These are phyloP conservation scores for Sphagnum magellanicum DNA, from an alignment of 228 moss, liverwort and hornwort genomes.

Conservation along the genomic window DNA sequence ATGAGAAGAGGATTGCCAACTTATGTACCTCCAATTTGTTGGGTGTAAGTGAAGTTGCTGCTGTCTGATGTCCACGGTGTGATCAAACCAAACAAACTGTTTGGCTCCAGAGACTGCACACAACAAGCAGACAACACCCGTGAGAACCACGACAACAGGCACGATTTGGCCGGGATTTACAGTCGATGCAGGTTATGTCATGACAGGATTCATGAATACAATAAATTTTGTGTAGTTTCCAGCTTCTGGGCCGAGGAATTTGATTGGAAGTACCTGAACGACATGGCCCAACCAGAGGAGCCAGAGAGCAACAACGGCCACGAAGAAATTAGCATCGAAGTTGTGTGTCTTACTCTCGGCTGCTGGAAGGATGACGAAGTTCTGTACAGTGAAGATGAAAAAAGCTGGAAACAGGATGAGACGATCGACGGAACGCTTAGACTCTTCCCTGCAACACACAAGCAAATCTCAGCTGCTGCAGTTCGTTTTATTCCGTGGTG, in stretches of 20 bases:
- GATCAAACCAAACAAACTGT: slow-evolving; percentile 40
- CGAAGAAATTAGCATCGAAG: slow-evolving; percentile 49
- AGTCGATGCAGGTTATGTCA: not conserved
- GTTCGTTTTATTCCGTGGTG: not conserved
- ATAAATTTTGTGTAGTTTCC: not conserved
- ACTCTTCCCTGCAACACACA: slow-evolving; percentile 25
- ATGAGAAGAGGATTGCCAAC: not conserved
- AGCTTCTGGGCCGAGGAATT: not conserved
- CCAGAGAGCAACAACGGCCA: slow-evolving; percentile 54
- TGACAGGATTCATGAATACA: not conserved
- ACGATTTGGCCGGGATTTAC: not conserved
- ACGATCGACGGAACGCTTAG: slow-evolving; percentile 51
- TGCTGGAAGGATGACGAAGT: slow-evolving; percentile 47
- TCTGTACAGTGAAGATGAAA: slow-evolving; percentile 51
- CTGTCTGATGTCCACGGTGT: slow-evolving; percentile 60
- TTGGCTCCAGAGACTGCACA: slow-evolving; percentile 39
- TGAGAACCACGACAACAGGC: not conserved
- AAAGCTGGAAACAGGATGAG: slow-evolving; percentile 58
- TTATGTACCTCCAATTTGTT: slow-evolving; percentile 3
- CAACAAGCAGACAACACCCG: not conserved
- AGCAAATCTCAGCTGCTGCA: not conserved
- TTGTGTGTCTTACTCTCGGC: slow-evolving; percentile 9
- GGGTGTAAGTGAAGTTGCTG: slow-evolving; percentile 23
- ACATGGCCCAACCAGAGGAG: slow-evolving; percentile 64
- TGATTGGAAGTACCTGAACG: slow-evolving; percentile 14